A percentile compares a stretch with the other conserved stretches of the same genome.
phyloP scores from a whole-genome alignment of 495 filamentous ascomycete species.

The Talaromyces liani region DNA sequence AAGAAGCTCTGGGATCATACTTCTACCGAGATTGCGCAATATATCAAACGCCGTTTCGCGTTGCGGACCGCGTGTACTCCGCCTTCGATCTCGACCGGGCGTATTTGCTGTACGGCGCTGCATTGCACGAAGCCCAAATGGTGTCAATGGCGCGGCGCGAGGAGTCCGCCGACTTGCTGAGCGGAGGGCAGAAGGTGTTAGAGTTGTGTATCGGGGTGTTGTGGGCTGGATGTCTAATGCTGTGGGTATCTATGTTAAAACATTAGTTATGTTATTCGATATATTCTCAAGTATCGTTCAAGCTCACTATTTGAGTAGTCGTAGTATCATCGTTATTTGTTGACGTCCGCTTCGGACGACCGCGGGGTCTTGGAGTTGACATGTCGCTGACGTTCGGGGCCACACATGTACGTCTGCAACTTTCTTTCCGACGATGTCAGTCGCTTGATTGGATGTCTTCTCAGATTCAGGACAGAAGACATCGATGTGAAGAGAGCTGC shows the following conservation, averaged over 20 bases:
- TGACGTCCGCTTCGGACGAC: constrained; percentile 12
- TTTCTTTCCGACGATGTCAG: neutral
- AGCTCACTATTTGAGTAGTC: neutral
- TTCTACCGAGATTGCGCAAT: constrained; percentile 57
- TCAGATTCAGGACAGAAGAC: neutral
- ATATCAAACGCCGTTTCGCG: constrained; percentile 71
- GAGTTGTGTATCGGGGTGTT: constrained; percentile 30
- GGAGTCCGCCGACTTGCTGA: constrained; percentile 28
- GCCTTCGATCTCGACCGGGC: constrained; percentile 57
- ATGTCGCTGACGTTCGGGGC: constrained; percentile 12
- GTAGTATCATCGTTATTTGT: constrained; percentile 5
- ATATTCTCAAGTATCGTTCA: neutral
- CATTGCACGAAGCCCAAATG: constrained; percentile 64
- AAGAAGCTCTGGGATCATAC: constrained; percentile 12
- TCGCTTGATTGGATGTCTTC: neutral
- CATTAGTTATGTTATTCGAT: neutral
- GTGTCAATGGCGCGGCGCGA: constrained; percentile 49
- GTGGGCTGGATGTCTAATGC: constrained; percentile 14
- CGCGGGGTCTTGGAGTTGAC: constrained; percentile 33
- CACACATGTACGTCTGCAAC: neutral
- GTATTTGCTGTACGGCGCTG: constrained; percentile 72
- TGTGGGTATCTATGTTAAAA: neutral
- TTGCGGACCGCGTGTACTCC: constrained; percentile 53
- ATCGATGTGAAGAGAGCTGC: neutral
- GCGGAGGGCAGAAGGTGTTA: constrained; percentile 26